Evolutionary conservation across 495 filamentous ascomycete species (phyloP).

Genomic region (Annulohypoxylon bovei): DNA sequence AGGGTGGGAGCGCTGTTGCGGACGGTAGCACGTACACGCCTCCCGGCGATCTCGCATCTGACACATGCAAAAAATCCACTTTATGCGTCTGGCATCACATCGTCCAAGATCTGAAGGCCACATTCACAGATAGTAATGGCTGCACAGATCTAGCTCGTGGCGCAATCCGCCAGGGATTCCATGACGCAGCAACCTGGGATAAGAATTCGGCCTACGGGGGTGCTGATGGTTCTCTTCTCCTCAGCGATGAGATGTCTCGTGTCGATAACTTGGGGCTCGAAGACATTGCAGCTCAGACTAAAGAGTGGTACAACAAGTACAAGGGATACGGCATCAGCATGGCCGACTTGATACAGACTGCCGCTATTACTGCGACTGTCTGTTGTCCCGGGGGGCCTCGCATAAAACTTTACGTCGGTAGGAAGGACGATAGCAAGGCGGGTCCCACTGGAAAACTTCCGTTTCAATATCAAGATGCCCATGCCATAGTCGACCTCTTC

Average conservation of each 20-base stretch:
- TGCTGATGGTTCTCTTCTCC: conserved; percentile 54
- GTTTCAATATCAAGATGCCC: conserved; percentile 32
- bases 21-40: conserved; percentile 34
- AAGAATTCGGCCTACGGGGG: conserved; percentile 46
- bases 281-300: conserved; percentile 46
- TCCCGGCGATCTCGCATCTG: conserved; percentile 37
- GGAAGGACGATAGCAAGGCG: conserved; percentile 40
- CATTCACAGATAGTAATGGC: conserved; percentile 41
- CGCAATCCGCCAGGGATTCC: conserved; percentile 55
- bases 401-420: conserved; percentile 48
- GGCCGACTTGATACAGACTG: conserved; percentile 56
- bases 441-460: conserved; percentile 46
- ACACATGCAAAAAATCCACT: conserved; percentile 45
- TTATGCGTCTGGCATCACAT: conserved; percentile 58
- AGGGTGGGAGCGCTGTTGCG: conserved; percentile 36
- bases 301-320: conserved; percentile 47
- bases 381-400: conserved; percentile 52
- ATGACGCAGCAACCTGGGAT: conserved; percentile 53
- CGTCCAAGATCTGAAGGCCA: conserved; percentile 48
- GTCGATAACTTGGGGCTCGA: conserved; percentile 46
- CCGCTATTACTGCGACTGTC: conserved; percentile 50
- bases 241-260: conserved; percentile 45
- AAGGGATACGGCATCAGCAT: conserved; percentile 46
- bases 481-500: conserved; percentile 53
- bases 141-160: conserved; percentile 48